Evolutionary conservation across 495 filamentous ascomycete species (phyloP), one percentile per base, ranked within the genome.

Genomic region (Parmelia sp.): DNA sequence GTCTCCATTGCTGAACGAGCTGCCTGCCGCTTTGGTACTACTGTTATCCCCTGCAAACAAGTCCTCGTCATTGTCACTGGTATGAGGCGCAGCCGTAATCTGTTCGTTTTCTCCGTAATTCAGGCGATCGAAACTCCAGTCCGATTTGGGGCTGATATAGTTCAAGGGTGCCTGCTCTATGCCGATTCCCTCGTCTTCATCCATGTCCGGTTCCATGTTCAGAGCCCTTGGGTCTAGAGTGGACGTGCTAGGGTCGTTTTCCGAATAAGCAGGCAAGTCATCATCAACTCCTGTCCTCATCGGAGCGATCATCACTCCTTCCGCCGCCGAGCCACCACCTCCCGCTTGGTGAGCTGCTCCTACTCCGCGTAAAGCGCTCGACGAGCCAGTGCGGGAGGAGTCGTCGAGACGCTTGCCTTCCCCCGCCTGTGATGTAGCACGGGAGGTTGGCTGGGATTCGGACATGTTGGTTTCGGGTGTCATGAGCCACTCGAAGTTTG

Each of bases 381-480:
- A 88, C 85, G 84, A 90, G 80, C 88, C 88, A 90, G 79, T 84
- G 80, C 75, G 89, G 87, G 86, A 91, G 83, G 83, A 90, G 85
- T 80, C 88, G 86, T 79, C 90, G 87, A 91, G 88, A 80, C 86
- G 87, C 86, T 78, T 84, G 75, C 81, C 89, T 86, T 92, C 89
- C 88, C 89, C 90, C 88, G 82, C 75, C 70, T 80, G 82, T 58
- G 83, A 84, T 60, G 72, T 69, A 36, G 71, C 73, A 63, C 75
- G 76, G 31, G 84, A 83, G 60, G 80, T 80, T n/a, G 74, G 68
- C 59, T 75, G 76, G 33, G 78, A 79, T 25, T 77, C 72, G 19
- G 77, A 71, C 19, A 79, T 74, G 33, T 80, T 71, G n/a, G 82
- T 78, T 59, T 76, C 77, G 63, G 78, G 80, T 44, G 80, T 79